phyloP scores from a whole-genome alignment of 495 filamentous ascomycete species.

The Penicillium steckii region DNA sequence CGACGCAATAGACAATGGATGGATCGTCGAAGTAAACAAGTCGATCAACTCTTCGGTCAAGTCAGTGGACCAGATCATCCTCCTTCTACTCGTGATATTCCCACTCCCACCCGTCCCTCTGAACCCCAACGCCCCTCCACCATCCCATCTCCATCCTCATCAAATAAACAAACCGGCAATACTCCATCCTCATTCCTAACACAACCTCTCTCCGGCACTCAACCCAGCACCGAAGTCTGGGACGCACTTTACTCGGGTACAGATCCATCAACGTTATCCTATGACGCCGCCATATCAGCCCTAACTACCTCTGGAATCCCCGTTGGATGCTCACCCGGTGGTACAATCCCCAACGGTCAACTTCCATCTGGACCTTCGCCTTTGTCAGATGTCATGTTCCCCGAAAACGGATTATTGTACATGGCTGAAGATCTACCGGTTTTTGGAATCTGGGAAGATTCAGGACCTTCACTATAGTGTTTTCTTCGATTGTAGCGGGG shows the following conservation, averaged over 20 bases:
- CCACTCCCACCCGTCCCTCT: conserved; percentile 7
- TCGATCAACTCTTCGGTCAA: conserved; percentile 41
- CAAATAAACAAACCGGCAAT: conserved; percentile 18
- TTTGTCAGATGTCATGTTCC: conserved; percentile 39
- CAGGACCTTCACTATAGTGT: conserved; percentile 6
- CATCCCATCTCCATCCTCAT: conserved; percentile 27
- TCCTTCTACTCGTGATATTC: conserved; percentile 16
- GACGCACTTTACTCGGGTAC: conserved; percentile 31
- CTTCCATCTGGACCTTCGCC: conserved; percentile 30
- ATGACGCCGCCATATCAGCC: conserved; percentile 48
- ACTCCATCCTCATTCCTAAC: conserved; percentile 14
- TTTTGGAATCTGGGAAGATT: conserved; percentile 40
- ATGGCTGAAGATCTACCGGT: conserved; percentile 41
- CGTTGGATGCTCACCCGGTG: conserved; percentile 40
- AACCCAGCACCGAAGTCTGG: conserved; percentile 30
- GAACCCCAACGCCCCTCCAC: conserved; percentile 14
- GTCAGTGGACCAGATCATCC: conserved; percentile 24
- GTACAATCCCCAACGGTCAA: conserved; percentile 29
- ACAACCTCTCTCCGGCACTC: conserved; percentile 6
- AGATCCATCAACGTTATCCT: conserved; percentile 29
- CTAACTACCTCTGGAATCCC: conserved; percentile 48
- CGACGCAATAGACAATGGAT: conserved; percentile 36
- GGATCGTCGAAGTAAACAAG: conserved; percentile 38
- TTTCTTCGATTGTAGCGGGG: conserved; percentile 2
- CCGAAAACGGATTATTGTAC: conserved; percentile 40